phyloP scores from a whole-genome alignment of 2,329 filamentous ascomycete species.

The Penicillium janthinellum region DNA sequence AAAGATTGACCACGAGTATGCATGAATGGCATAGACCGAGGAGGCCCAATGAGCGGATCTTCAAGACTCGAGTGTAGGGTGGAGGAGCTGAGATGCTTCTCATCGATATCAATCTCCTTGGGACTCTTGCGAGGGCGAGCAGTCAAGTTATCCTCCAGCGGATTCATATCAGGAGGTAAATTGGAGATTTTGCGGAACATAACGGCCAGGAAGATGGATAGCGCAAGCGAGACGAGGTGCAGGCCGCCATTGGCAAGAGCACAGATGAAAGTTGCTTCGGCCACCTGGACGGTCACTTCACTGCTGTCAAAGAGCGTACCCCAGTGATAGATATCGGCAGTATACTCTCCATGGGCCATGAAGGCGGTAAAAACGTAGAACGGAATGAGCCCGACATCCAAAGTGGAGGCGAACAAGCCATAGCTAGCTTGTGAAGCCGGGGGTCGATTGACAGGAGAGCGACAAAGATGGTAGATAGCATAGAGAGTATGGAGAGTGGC shows the following conservation, averaged over 20 bases:
- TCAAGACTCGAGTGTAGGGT: conserved; percentile 48
- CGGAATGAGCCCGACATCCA: conserved; percentile 68
- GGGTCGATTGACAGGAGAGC: conserved; percentile 69
- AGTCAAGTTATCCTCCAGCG: conserved; percentile 82
- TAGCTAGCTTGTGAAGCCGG: conserved; percentile 84
- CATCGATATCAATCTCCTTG: conserved; percentile 63
- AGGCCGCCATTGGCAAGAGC: conserved; percentile 66
- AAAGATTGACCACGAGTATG: conserved; percentile 71
- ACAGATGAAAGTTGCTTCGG: conserved; percentile 68
- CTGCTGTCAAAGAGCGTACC: conserved; percentile 65
- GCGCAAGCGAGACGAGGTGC: conserved; percentile 68
- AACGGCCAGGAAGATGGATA: conserved; percentile 74
- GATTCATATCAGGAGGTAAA: conserved; percentile 93
- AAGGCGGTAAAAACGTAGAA: conserved; percentile 64
- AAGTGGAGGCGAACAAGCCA: conserved; percentile 76
- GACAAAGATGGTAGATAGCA: conserved; percentile 75
- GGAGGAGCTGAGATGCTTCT: conserved; percentile 63
- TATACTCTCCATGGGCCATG: conserved; percentile 56
- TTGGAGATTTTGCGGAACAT: conserved; percentile 80
- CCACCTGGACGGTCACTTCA: conserved; percentile 59
- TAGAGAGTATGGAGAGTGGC: conserved; percentile 73
- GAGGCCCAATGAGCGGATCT: conserved; percentile 46
- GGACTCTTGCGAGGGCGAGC: conserved; percentile 69
- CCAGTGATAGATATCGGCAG: conserved; percentile 58
- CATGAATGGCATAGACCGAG: conserved; percentile 70